phyloP scores from a whole-genome alignment of 352 stramenopile genomes.

The Phytophthora citrophthora region DNA sequence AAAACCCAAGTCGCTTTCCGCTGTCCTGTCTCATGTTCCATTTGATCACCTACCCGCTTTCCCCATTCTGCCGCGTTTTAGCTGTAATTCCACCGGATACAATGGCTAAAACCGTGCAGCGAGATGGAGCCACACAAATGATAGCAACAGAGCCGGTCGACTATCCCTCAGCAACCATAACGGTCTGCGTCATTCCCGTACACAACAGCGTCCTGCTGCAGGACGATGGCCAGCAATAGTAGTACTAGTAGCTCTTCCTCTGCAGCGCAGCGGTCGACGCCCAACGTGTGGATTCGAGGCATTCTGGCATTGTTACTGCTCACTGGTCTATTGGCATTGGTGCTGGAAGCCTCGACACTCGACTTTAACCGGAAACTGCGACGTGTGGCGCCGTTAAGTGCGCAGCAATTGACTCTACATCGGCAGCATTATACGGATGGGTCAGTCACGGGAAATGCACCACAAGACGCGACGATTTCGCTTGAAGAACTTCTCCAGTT shows the following conservation, averaged over 20 bases:
- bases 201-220: not conserved
- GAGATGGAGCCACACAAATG: constrained; percentile 9
- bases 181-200: constrained; percentile 1
- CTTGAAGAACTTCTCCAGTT: constrained; percentile 20
- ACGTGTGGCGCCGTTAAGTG: constrained; percentile 22
- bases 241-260: not conserved
- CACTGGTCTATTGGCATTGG: constrained; percentile 36
- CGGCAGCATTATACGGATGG: not conserved
- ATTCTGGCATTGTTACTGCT: constrained; percentile 37
- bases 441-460: not conserved
- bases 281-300: constrained; percentile 33
- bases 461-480: constrained; percentile 14
- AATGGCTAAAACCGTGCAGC: constrained; percentile 9
- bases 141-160: constrained; percentile 22
- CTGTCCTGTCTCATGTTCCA: not conserved
- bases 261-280: not conserved
- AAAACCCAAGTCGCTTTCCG: not conserved
- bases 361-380: constrained; percentile 38
- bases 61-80: constrained; percentile 7
- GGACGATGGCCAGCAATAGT: not conserved
- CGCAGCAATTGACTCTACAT: constrained; percentile 24
- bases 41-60: not conserved
- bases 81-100: not conserved
- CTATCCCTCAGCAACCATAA: constrained; percentile 9
- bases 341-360: constrained; percentile 38